Evolutionary conservation across 352 stramenopile genomes (phyloP), one percentile per base, ranked within the genome.

Genomic region (Plasmopara viticola): DNA sequence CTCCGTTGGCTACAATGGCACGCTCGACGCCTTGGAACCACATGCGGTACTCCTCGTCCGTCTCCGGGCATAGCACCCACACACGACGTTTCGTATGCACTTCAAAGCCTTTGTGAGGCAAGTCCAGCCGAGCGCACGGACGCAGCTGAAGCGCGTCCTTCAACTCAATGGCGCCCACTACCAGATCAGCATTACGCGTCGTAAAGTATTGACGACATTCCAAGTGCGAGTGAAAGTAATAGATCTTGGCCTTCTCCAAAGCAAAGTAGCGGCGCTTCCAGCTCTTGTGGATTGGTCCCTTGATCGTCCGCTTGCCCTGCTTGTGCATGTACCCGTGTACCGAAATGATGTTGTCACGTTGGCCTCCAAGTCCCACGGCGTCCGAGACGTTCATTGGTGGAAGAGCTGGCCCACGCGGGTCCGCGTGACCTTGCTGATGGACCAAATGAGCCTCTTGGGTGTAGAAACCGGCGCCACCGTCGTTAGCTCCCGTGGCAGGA

Each of bases 251-350:
- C 57, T 86, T 89, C 55, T 94, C 84, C 0, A 94, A 62, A 18
- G 84, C 73, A 56, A 94, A 94, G 66, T 92, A 94, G 15, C 84
- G 84, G 18, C 78, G 77, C 55, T 90, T 90, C 84, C 84, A 94
- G 33, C 66, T 84, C 66, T 94, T 94, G 70, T 91, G 80, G 53
- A 94, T 85, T 17, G 84, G 84, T 1, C 84, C 84, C 66, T 91
- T 94, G 58, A 94, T 87, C 5, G 77, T 80, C 41, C 84, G 84
- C 66, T 91, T 94, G 56, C 80, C 84, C 59, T 94, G 84, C 64
- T 94, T 94, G 84, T 94, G 81, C 73, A 94, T 76, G 70, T 91
- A 94, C 47, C 84, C 84, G 58, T 94, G 84, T 39, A 94, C 81
- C 40, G 80, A 87, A 53, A 94, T 94, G 64, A 94, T 84, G 66